phyloP scores from a whole-genome alignment of 2,329 filamentous ascomycete genomes.

The Fusarium setosum region DNA sequence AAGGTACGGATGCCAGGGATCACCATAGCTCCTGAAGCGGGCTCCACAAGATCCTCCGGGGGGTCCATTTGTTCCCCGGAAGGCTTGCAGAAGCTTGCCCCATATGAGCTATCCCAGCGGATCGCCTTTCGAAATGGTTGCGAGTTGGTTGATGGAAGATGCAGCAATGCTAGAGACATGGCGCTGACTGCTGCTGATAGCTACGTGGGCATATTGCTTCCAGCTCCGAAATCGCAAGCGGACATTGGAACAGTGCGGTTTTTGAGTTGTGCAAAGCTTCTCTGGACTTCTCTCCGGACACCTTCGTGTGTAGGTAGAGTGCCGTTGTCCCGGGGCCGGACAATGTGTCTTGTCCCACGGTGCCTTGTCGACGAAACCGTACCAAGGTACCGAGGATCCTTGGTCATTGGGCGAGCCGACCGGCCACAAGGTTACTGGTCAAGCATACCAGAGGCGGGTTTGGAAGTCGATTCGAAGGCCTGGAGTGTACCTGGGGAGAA shows the following conservation, averaged over 20 bases:
- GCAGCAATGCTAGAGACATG: not conserved
- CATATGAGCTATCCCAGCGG: slow-evolving; percentile 11
- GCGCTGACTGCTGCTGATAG: not conserved
- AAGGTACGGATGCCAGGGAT: slow-evolving; percentile 23
- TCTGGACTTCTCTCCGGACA: not conserved
- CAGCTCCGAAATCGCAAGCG: not conserved
- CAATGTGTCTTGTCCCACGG: slow-evolving; percentile 4
- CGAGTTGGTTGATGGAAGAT: not conserved
- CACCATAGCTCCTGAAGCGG: slow-evolving; percentile 23
- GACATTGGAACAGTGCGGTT: not conserved
- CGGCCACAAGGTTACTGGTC: slow-evolving; percentile 11
- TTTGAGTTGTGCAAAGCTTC: not conserved
- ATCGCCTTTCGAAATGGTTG: not conserved
- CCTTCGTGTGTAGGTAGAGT: not conserved
- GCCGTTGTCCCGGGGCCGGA: not conserved
- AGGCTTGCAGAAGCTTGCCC: slow-evolving; percentile 34
- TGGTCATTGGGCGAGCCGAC: slow-evolving; percentile 7
- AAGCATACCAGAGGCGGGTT: slow-evolving; percentile 19
- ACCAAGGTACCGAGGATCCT: slow-evolving; percentile 7
- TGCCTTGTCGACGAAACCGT: slow-evolving; percentile 18
- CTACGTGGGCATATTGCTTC: not conserved
- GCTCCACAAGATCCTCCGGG: slow-evolving; percentile 38
- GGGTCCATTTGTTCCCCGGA: slow-evolving; percentile 39
- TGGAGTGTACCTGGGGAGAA: slow-evolving; percentile 11
- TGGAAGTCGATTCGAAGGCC: slow-evolving; percentile 28